Percentiles rank a stretch among this genome's conserved stretches.
Conservation (phyloP, 2,329 filamentous ascomycete genomes). For the Trichoderma sp. region DNA sequence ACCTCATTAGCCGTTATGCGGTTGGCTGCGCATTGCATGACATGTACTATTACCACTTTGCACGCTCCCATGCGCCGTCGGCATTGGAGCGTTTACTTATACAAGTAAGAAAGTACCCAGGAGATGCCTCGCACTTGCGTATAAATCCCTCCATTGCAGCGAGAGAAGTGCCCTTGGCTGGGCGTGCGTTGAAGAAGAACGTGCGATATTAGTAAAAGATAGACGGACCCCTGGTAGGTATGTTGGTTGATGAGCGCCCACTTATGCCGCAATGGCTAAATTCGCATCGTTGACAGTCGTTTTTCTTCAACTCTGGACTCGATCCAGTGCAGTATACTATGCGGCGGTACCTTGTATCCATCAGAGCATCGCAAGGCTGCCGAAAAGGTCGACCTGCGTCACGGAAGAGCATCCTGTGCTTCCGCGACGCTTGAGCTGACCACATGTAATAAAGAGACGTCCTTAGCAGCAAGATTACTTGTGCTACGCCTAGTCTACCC, state of each 20-base stretch:
- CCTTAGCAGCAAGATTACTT: conserved; percentile 11
- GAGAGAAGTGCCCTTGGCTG: background rate
- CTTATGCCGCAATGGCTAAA: conserved; percentile 18
- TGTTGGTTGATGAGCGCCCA: background rate
- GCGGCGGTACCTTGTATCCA: background rate
- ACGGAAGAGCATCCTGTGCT: conserved; percentile 16
- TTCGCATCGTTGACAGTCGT: conserved; percentile 15
- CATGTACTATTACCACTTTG: conserved; percentile 5
- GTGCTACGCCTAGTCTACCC: conserved; percentile 16
- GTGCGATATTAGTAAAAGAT: background rate
- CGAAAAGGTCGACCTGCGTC: conserved; percentile 28
- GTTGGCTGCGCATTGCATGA: conserved; percentile 21
- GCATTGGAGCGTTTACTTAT: background rate
- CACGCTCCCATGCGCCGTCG: background rate
- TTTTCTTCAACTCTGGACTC: background rate
- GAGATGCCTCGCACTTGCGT: background rate
- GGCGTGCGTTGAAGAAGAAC: background rate
- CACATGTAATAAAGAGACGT: background rate
- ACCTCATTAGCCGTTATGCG: conserved; percentile 23
- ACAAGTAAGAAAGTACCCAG: background rate
- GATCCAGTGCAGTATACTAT: background rate
- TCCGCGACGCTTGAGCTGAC: conserved; percentile 19
- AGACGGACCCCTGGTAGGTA: background rate
- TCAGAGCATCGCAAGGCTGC: conserved; percentile 13
- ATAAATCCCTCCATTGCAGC: conserved; percentile 9